Evolutionary conservation across 1,139 yeast species (phyloP).

Genomic region (Lodderomyces elongisporus): DNA sequence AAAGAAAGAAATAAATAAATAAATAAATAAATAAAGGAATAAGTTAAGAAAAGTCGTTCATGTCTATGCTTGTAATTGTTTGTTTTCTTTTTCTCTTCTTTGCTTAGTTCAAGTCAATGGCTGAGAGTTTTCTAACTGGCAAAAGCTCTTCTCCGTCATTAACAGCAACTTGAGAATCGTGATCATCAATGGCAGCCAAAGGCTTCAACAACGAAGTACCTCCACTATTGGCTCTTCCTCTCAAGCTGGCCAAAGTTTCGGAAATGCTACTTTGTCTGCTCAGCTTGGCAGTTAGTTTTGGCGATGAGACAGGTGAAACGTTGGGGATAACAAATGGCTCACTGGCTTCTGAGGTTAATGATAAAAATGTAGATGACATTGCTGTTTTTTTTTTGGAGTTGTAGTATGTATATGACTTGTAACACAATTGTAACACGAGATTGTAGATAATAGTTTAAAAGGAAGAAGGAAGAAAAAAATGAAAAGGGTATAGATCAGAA

Average conservation of each 20-base stretch:
- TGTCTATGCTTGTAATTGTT: no score
- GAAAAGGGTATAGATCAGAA: neutral
- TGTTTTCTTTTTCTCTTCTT: no score
- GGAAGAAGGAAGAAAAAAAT: neutral
- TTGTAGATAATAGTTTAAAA: neutral
- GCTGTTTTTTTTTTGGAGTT: no score
- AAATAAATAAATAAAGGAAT: no score
- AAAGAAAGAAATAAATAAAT: no score
- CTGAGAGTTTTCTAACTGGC: neutral
- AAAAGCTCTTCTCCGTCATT: neutral
- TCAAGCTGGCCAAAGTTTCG: neutral
- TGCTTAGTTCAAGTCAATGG: neutral
- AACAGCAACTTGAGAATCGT: neutral
- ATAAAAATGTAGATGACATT: slow-evolving; percentile 13
- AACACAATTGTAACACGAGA: no score
- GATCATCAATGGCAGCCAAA: neutral
- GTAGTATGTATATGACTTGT: no score
- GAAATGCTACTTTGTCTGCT: neutral
- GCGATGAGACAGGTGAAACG: slow-evolving; percentile 54
- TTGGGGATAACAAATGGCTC: slow-evolving; percentile 63
- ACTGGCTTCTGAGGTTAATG: slow-evolving; percentile 51
- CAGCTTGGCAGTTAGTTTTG: slow-evolving; percentile 13
- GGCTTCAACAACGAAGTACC: neutral
- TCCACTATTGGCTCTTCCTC: neutral
- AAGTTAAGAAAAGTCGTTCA: no score